Conservation (phyloP, 352 stramenopile genomes). For the Blastocystis sp. region DNA sequence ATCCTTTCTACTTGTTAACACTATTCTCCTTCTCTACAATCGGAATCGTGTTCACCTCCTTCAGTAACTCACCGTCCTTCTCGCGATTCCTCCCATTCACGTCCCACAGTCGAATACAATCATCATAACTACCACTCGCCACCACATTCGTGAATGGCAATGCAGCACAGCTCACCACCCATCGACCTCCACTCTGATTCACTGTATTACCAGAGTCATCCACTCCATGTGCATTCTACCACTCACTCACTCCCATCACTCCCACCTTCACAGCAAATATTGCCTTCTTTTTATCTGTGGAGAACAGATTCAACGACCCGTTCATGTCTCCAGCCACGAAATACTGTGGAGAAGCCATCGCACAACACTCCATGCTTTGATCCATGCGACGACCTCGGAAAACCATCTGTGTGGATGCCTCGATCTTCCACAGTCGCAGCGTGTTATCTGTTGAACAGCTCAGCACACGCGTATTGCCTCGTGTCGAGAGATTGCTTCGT, state of each 20-base stretch:
- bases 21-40: conserved; percentile 72
- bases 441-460: conserved; percentile 80
- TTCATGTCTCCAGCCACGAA: conserved; percentile 83
- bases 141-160: conserved; percentile 81
- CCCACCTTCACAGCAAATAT: conserved; percentile 70
- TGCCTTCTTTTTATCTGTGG: conserved; percentile 84
- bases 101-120: conserved; percentile 80
- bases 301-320: conserved; percentile 80
- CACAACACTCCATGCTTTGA: conserved; percentile 78
- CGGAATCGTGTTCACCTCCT: conserved; percentile 71
- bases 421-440: conserved; percentile 87
- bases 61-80: conserved; percentile 64
- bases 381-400: conserved; percentile 76
- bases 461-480: conserved; percentile 63
- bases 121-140: conserved; percentile 78
- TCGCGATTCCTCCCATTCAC: conserved; percentile 53
- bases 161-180: conserved; percentile 69
- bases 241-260: not conserved
- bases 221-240: conserved; percentile 72
- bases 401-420: conserved; percentile 85
- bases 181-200: conserved; percentile 65
- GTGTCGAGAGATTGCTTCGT: not conserved
- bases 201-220: conserved; percentile 80
- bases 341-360: conserved; percentile 82
- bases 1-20: conserved; percentile 65